These are phyloP conservation scores for Chimonanthus salicifolius DNA, from an alignment of 164 flowering plant species.

Conservation along the genomic window DNA sequence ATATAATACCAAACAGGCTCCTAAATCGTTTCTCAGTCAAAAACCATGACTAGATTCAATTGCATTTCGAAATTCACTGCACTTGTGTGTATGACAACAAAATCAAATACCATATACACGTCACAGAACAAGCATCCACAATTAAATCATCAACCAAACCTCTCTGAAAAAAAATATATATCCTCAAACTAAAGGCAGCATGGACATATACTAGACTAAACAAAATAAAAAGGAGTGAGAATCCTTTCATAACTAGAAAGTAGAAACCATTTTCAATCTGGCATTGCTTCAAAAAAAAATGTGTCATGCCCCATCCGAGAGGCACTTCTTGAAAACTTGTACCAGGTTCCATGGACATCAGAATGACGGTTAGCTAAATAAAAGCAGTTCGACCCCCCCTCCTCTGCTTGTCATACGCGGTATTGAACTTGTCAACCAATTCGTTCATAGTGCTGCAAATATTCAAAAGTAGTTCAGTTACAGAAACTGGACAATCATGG, in stretches of 20 bases:
- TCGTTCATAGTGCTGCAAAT: constrained; percentile 82
- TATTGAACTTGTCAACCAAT: constrained; percentile 89
- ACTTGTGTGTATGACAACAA: not conserved
- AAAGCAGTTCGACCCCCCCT: constrained; percentile 86
- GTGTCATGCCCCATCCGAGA: not conserved
- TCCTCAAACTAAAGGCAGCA: not conserved
- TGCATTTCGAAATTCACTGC: not conserved
- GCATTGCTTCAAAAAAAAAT: not conserved
- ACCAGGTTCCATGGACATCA: not conserved
- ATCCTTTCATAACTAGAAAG: too few species aligned
- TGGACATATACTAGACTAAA: not conserved
- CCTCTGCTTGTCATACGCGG: constrained; percentile 76
- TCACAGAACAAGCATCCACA: not conserved
- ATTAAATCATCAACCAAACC: not conserved
- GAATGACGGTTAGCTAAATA: constrained; percentile 25
- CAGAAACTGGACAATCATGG: not conserved
- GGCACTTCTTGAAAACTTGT: not conserved
- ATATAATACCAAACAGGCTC: too few species aligned
- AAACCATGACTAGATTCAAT: too few species aligned
- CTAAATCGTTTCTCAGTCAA: too few species aligned
- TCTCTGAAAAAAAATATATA: too few species aligned
- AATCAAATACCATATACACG: not conserved
- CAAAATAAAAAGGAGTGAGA: too few species aligned
- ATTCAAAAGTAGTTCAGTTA: not conserved
- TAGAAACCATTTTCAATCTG: too few species aligned